These are phyloP conservation scores for Lachancea quebecensis DNA, from an alignment of 805 yeast species.

Conservation along the genomic window DNA sequence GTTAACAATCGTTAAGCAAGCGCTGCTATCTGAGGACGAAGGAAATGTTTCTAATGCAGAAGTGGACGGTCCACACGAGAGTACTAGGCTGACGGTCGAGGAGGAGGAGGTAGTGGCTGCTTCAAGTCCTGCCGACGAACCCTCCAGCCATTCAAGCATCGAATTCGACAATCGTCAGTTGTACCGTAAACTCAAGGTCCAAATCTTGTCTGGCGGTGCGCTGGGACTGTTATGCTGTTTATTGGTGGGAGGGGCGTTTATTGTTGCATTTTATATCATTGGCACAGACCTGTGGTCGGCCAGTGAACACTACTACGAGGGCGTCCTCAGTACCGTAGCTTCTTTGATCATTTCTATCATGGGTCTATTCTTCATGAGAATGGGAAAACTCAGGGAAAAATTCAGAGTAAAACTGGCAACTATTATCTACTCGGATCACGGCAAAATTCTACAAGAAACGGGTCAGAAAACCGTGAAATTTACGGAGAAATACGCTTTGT, in stretches of 20 bases:
- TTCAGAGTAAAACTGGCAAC: conserved; percentile 61
- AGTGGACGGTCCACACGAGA: not conserved
- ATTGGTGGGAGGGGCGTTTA: conserved; percentile 64
- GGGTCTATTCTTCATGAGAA: conserved; percentile 78
- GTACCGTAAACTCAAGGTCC: conserved; percentile 48
- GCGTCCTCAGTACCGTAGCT: conserved; percentile 69
- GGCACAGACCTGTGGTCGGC: conserved; percentile 84
- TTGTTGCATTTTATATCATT: conserved; percentile 61
- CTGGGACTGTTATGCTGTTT: conserved; percentile 65
- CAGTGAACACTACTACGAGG: conserved; percentile 89
- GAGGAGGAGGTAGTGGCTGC: conserved; percentile 26
- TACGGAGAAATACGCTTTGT: conserved; percentile 59
- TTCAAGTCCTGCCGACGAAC: conserved; percentile 6
- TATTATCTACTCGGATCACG: conserved; percentile 31
- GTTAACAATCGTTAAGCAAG: conserved; percentile 63
- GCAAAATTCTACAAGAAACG: conserved; percentile 13
- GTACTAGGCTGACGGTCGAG: conserved; percentile 10
- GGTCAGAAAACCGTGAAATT: conserved; percentile 31
- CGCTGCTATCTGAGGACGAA: conserved; percentile 36
- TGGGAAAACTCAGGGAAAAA: conserved; percentile 75
- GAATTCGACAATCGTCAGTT: conserved; percentile 22
- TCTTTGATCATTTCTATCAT: conserved; percentile 72
- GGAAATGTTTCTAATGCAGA: conserved; percentile 7
- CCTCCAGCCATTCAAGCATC: conserved; percentile 12
- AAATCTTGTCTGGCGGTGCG: conserved; percentile 78